Base-by-base conservation (phyloP, 768 basidiomycete species). In the Strobilomyces dryophilus region DNA sequence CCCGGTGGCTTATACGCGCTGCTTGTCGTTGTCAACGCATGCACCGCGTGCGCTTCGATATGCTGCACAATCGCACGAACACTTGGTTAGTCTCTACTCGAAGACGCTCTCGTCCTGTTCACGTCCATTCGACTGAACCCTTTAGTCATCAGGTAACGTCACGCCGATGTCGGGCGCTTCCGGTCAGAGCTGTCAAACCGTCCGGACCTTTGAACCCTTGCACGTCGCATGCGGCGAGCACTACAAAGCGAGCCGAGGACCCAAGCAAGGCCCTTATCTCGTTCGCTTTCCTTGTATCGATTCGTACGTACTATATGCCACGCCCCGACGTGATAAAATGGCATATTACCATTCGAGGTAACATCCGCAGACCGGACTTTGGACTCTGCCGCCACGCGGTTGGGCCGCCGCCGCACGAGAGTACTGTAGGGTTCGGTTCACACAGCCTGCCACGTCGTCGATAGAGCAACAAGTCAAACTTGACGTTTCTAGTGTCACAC, bases 291-390 rank as follows among this genome's bases (percentile, higher is more conserved):
- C 36, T 26, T 54, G 36, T 27, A 43, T 20, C 36, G 43, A 32
- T 17, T n/a, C 20, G 51, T 49, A 53, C 60, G 50, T 61, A 47
- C 17, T 9, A 18, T 48, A 24, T 24, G 46, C 26, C 46, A 52
- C 18, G 34, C 10, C 14, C n/a, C n/a, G n/a, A 32, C n/a, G 4
- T 18, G 17, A 36, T 36, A 7, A 40, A 47, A 20, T 15, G 6
- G 36, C 24, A 39, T 27, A 18, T 35, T 10, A 47, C 36, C 36
- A 26, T 21, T 41, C 51, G 48, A 37, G 27, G 37, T 24, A 49
- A 41, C 31, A 34, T 34, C 47, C 8, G 39, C 3, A 36, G 6
- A 36, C 17, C 35, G 18, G 39, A 20, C 41, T 29, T 40, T 27
- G 14, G 24, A n/a, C 29, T 41, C 15, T 41, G n/a, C 49, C 41